Evolutionary conservation across 73 alveolate genomes (phyloP).

Genomic region (Paraurostyla sp.): DNA sequence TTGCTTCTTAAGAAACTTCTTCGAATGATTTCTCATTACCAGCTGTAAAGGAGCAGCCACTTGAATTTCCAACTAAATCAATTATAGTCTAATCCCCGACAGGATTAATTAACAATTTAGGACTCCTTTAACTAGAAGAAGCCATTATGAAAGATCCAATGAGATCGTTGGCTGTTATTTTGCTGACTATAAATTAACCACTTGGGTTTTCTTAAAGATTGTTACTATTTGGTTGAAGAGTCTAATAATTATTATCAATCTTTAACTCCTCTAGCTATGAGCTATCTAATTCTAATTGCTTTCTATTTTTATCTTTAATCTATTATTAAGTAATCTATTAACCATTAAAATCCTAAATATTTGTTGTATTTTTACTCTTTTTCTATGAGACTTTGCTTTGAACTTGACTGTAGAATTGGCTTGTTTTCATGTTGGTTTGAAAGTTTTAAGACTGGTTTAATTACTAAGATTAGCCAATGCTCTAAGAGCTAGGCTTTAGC

Average conservation of each 20-base stretch:
- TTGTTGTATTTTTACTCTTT: background rate
- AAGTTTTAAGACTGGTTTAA: background rate
- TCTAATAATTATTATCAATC: background rate
- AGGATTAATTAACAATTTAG: background rate
- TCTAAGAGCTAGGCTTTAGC: background rate
- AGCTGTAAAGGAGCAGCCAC: background rate
- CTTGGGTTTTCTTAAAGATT: background rate
- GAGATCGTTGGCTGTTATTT: conserved; percentile 12
- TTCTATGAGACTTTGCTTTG: background rate
- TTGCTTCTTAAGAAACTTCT: conserved; percentile 17
- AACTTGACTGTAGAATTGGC: background rate
- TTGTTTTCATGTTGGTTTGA: background rate
- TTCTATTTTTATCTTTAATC: background rate
- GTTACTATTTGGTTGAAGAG: background rate
- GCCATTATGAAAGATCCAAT: conserved; percentile 22
- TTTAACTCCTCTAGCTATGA: background rate
- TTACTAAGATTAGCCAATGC: no score
- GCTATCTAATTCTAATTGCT: background rate
- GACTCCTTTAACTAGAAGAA: background rate
- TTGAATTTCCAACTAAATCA: conserved; percentile 24
- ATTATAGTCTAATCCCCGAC: conserved; percentile 23
- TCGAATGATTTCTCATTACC: conserved; percentile 45
- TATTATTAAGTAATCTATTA: background rate
- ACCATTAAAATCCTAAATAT: background rate
- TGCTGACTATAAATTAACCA: conserved; percentile 3